A percentile compares a stretch with the other conserved stretches of the same genome.
Evolutionary conservation across 2,329 filamentous ascomycete species (phyloP).

Genomic region (Metarhizium humberi): DNA sequence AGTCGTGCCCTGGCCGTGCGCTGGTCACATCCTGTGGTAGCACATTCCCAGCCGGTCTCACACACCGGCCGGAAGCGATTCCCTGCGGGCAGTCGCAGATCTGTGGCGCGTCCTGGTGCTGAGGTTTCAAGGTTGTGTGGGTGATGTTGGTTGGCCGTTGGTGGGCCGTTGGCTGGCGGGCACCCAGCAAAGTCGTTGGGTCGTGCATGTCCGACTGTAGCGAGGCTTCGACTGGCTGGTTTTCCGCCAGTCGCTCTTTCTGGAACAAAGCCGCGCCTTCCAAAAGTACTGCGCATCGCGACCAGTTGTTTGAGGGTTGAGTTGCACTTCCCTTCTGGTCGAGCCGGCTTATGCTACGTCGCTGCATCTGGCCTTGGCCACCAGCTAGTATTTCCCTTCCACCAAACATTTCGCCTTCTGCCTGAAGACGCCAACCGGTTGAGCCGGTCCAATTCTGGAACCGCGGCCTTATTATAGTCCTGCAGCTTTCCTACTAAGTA

Average conservation of each 20-base stretch:
- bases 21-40: not conserved
- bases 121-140: not conserved
- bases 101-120: not conserved
- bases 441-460: not conserved
- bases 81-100: not conserved
- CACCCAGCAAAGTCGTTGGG: not conserved
- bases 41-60: not conserved
- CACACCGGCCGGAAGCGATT: not conserved
- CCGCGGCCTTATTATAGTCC: not conserved
- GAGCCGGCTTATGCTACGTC: not conserved
- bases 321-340: not conserved
- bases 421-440: not conserved
- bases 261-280: conserved; percentile 1
- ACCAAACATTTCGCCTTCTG: not conserved
- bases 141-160: not conserved
- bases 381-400: not conserved
- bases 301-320: not conserved
- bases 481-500: not conserved
- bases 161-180: not conserved
- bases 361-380: not conserved
- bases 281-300: not conserved
- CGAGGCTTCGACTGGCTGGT: conserved; percentile 1
- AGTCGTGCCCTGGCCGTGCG: not conserved
- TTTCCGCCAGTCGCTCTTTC: conserved; percentile 6
- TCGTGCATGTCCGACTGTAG: too few relatives aligned